Evolutionary conservation across 1,139 yeast genomes (phyloP), one percentile per base, ranked within the genome.

Genomic region (Lodderomyces elongisporus): DNA sequence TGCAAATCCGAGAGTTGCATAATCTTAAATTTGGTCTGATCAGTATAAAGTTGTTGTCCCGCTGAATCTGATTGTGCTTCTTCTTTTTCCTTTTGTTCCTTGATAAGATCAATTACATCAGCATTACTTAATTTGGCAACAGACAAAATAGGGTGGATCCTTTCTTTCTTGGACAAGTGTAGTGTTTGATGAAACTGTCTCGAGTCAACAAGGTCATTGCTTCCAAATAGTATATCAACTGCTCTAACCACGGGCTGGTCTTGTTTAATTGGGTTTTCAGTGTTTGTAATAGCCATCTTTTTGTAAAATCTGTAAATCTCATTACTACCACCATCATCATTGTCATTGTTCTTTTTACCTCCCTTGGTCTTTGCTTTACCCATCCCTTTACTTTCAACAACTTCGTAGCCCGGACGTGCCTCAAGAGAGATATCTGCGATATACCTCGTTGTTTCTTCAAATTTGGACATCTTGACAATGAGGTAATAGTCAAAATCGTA

Each of bases 1-100:
- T 66, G 73, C 33, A 65, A 49, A 44, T 67, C 74, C 28, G 67
- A 57, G 13, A 66, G 32, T 43, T 67, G 73, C 38, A 66, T 44
- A 10, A 66, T 47, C 42, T 58, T 63, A 40, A 56, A 60, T 14
- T 49, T 51, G 1, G 30, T 24, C 12, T 27, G 28, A 13, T 33
- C 12, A 5, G 17, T 28, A 38, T 17, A 21, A 23, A 27, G 13
- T 28, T 29, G 8, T n/a, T n/a, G n/a, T n/a, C n/a, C n/a, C n/a
- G n/a, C n/a, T 26, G 16, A 21, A 17, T 26, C 28, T 8, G 14
- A 17, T n/a, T 22, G 18, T 10, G 16, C 14, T 5, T 21, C 14
- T 22, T n/a, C 13, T 13, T 30, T 30, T 12, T 29, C 27, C 17
- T 29, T 24, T 12, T 22, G 20, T n/a, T 29, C 18, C 7, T 23